Evolutionary conservation across 2,329 filamentous ascomycete species (phyloP), one percentile per base, ranked within the genome.

Genomic region (Chaetomiaceae sp.): DNA sequence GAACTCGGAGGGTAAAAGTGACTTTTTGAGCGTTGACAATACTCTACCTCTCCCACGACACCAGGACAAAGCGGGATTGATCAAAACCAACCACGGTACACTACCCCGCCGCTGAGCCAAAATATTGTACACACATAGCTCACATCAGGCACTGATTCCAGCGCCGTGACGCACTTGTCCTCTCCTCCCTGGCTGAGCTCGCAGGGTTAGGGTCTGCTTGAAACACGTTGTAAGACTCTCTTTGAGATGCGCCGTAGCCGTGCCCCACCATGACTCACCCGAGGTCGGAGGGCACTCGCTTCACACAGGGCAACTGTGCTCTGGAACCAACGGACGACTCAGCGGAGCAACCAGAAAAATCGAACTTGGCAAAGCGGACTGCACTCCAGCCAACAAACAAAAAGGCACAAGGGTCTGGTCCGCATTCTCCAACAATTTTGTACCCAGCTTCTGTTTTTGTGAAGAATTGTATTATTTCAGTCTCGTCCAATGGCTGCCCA

Each of bases 251-350:
- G 7, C 32, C 36, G n/a, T n/a, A 18, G 25, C 23, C 51, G 44
- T 45, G 32, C 27, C 34, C 14, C 25, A 18, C 11, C 53, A 54
- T 58, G 56, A 58, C 36, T 58, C 56, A 58, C 55, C 56, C 54
- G 56, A 56, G 42, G 36, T 56, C 56, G 56, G 54, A 49, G 42
- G 29, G 51, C n/a, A n/a, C n/a, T n/a, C n/a, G n/a, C n/a, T n/a
- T 27, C 25, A 9, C 25, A 27, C 25, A 27, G 25, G 25, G 25
- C 25, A 9, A 9, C 5, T 9, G 5, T 9, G 5, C 5, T 5
- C 25, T 27, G 11, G 14, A 21, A 30, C 33, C 40, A 32, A 18
- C 5, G 23, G n/a, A 53, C 41, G 40, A 50, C 38, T 46, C 20
- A 46, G 48, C 48, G 32, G 38, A 43, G 48, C 30, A 42, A 37